A percentile compares a stretch with the other conserved stretches of the same genome.
Evolutionary conservation across 768 basidiomycete genomes (phyloP).

Genomic region (Phlegmacium glaucopus): DNA sequence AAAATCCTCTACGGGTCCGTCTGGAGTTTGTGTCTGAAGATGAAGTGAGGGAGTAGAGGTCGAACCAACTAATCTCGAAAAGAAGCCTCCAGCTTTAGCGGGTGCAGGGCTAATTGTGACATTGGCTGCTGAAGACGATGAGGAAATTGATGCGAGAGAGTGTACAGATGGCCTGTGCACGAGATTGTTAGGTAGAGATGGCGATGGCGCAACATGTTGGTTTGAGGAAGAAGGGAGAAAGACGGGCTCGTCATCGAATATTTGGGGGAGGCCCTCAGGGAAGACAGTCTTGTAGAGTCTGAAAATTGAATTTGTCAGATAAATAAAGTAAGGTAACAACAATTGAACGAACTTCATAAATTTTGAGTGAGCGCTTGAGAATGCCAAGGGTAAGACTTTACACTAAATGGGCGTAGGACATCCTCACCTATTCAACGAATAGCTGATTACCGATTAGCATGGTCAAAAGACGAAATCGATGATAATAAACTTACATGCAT

Average conservation of each 20-base stretch:
- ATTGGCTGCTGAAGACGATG: slow-evolving; percentile 14
- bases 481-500: slow-evolving; percentile 57
- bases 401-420: neutral
- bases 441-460: slow-evolving; percentile 22
- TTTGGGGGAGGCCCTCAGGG: slow-evolving; percentile 47
- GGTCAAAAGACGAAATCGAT: neutral
- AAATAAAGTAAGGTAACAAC: neutral
- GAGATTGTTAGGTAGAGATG: slow-evolving; percentile 11
- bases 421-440: slow-evolving; percentile 50
- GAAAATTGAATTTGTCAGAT: slow-evolving; percentile 23
- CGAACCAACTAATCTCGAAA: slow-evolving; percentile 34
- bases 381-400: neutral
- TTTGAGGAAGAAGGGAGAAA: slow-evolving; percentile 28
- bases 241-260: slow-evolving; percentile 32
- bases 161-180: slow-evolving; percentile 17
- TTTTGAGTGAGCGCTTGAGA: slow-evolving; percentile 63
- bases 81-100: slow-evolving; percentile 24
- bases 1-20: slow-evolving; percentile 67
- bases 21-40: slow-evolving; percentile 22
- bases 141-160: slow-evolving; percentile 19
- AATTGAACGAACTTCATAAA: slow-evolving; percentile 55
- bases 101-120: slow-evolving; percentile 10
- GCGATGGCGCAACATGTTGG: slow-evolving; percentile 1
- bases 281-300: slow-evolving; percentile 68
- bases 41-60: slow-evolving; percentile 16